phyloP scores from a whole-genome alignment of 352 stramenopile genomes.

The Phytophthora pluvialis region DNA sequence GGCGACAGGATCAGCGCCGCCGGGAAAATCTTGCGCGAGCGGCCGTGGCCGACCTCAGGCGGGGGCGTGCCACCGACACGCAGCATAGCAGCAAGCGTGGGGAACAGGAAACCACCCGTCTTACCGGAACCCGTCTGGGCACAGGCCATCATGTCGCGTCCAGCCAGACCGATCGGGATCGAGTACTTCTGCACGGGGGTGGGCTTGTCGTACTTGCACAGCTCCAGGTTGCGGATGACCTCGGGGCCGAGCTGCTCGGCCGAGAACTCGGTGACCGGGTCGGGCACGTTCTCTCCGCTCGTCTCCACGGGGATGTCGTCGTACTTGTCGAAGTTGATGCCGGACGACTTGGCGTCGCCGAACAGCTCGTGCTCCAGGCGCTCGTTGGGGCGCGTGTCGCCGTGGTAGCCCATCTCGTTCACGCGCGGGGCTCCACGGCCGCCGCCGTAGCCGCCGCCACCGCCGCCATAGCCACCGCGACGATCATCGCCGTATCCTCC shows the following conservation, averaged over 20 bases:
- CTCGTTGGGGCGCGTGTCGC: constrained; percentile 91
- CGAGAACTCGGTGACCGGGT: constrained; percentile 92
- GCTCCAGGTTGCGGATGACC: constrained; percentile 91
- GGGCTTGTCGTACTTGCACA: constrained; percentile 96
- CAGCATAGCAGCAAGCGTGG: constrained; percentile 96
- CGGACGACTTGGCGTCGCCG: constrained; percentile 92
- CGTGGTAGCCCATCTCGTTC: constrained; percentile 98
- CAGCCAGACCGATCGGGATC: constrained; percentile 95
- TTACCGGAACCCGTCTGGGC: constrained; percentile 98
- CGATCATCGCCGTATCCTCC: constrained; percentile 35
- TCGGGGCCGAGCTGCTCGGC: constrained; percentile 91
- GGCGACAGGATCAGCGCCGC: constrained; percentile 94
- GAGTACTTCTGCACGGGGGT: constrained; percentile 99
- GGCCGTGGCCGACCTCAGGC: constrained; percentile 55
- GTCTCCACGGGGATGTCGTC: constrained; percentile 98
- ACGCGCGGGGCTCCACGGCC: constrained; percentile 60
- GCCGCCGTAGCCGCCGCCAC: constrained; percentile 37
- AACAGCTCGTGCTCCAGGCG: constrained; percentile 95
- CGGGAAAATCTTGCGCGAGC: constrained; percentile 90
- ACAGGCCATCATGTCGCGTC: constrained; percentile 99
- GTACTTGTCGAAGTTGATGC: constrained; percentile 99
- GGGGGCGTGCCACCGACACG: constrained; percentile 70
- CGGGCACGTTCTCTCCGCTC: constrained; percentile 93
- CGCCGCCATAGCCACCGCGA: constrained; percentile 38
- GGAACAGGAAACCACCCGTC: constrained; percentile 97